Evolutionary conservation across 306 rosid species (phyloP).

Genomic region (Geum urbanum): DNA sequence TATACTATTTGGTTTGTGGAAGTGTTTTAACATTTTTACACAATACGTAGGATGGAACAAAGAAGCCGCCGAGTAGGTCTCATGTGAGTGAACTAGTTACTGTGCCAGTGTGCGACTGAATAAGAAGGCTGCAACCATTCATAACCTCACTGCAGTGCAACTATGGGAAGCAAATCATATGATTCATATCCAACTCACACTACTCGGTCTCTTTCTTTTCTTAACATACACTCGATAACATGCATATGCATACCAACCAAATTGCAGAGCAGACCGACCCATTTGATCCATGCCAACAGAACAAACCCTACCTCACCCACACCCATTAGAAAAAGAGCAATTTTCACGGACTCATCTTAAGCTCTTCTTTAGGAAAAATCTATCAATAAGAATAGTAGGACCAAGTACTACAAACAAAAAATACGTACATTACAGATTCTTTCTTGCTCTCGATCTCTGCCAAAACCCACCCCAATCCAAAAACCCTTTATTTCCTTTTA

Average conservation of each 20-base stretch:
- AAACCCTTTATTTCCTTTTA: conserved; percentile 4
- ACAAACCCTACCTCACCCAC: neutral
- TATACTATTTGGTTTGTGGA: too few relatives aligned
- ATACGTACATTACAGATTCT: neutral
- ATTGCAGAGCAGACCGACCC: conserved; percentile 3
- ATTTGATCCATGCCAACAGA: neutral
- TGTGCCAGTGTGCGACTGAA: neutral
- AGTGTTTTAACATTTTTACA: too few relatives aligned
- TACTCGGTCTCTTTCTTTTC: neutral
- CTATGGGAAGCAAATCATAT: neutral
- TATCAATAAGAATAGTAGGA: neutral
- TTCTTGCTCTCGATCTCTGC: neutral
- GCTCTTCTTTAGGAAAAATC: neutral
- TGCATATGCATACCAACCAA: conserved; percentile 16
- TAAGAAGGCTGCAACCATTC: neutral
- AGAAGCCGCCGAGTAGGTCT: neutral
- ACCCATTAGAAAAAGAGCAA: neutral
- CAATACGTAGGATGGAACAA: too few relatives aligned
- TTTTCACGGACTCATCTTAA: conserved; percentile 48
- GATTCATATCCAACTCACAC: neutral
- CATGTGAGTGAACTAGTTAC: conserved; percentile 18
- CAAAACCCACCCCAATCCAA: neutral
- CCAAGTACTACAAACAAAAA: neutral
- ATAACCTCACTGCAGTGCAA: neutral
- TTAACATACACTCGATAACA: neutral